Conservation (phyloP, 1,139 yeast genomes). For the Suhomyces chickasaworum region DNA sequence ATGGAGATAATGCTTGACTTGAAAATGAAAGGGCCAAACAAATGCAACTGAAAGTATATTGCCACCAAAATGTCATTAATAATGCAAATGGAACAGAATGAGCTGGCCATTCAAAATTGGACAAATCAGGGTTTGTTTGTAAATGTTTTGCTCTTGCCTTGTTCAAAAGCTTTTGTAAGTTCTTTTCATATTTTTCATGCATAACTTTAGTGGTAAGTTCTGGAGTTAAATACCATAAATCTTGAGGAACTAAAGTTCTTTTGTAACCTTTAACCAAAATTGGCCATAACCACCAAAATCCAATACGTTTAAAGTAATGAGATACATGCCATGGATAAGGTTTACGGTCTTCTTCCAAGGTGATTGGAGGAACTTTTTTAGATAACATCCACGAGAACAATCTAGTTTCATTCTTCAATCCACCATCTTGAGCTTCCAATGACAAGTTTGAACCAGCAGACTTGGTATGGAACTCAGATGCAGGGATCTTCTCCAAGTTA, state of each 20-base stretch:
- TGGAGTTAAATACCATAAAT: conserved; percentile 42
- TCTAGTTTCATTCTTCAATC: conserved; percentile 22
- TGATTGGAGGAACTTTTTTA: conserved; percentile 38
- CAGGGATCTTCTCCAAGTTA: conserved; percentile 15
- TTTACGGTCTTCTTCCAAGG: conserved; percentile 38
- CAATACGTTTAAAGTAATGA: conserved; percentile 28
- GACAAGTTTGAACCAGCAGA: conserved; percentile 11
- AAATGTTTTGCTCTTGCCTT: conserved; percentile 29
- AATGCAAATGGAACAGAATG: conserved; percentile 39
- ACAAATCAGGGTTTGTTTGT: conserved; percentile 25
- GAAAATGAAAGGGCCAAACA: conserved; percentile 41
- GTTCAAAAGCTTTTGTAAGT: conserved; percentile 27
- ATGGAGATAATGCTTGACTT: conserved; percentile 45
- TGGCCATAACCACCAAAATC: conserved; percentile 48
- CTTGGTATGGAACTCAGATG: neutral
- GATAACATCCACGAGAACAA: conserved; percentile 32
- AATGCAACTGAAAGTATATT: conserved; percentile 37
- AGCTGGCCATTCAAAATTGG: conserved; percentile 39
- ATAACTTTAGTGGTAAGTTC: conserved; percentile 42
- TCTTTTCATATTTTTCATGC: conserved; percentile 34
- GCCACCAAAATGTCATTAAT: conserved; percentile 41
- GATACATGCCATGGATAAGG: conserved; percentile 40
- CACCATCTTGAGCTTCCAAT: conserved; percentile 12
- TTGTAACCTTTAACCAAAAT: conserved; percentile 44
- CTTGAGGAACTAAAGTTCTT: conserved; percentile 44